These are phyloP conservation scores for Solanum gandarillasii DNA, from an alignment of 257 asterid species.

Conservation along the genomic window DNA sequence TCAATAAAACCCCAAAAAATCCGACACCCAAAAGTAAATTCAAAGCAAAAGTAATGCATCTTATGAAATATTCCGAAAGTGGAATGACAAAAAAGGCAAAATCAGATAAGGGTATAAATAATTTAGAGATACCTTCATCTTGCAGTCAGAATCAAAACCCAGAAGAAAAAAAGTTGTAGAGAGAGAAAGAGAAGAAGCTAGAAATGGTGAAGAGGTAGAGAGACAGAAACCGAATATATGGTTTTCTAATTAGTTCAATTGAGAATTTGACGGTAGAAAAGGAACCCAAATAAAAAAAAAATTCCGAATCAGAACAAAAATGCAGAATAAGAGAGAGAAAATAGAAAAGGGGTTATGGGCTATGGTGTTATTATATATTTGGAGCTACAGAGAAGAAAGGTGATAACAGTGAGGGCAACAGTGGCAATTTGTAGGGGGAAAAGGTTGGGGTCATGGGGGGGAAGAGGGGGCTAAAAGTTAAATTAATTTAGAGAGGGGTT, in stretches of 20 bases:
- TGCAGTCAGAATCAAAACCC: not conserved
- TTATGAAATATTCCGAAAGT: not conserved
- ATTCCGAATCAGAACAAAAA: constrained; percentile 13
- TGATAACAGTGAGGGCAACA: not conserved
- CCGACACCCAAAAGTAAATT: not conserved
- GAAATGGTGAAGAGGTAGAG: constrained; percentile 5
- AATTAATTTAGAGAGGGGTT: not conserved
- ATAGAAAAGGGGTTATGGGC: not conserved
- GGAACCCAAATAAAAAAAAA: not conserved
- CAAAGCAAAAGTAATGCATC: not conserved
- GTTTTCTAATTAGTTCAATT: not conserved
- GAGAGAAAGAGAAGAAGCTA: not conserved
- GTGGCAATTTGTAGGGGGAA: not conserved
- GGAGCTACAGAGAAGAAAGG: not conserved
- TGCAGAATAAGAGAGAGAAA: constrained; percentile 18
- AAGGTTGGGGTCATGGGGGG: too few relatives aligned
- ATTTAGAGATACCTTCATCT: not conserved
- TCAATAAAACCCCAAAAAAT: not conserved
- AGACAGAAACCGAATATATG: constrained; percentile 22
- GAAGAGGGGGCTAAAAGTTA: not conserved
- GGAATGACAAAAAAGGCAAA: not conserved
- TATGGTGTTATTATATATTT: not conserved
- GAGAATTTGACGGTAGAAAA: not conserved
- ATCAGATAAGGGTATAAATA: not conserved
- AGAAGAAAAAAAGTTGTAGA: not conserved